Evolutionary conservation across 2,329 filamentous ascomycete species (phyloP).

Genomic region (Colletotrichum falcatum): DNA sequence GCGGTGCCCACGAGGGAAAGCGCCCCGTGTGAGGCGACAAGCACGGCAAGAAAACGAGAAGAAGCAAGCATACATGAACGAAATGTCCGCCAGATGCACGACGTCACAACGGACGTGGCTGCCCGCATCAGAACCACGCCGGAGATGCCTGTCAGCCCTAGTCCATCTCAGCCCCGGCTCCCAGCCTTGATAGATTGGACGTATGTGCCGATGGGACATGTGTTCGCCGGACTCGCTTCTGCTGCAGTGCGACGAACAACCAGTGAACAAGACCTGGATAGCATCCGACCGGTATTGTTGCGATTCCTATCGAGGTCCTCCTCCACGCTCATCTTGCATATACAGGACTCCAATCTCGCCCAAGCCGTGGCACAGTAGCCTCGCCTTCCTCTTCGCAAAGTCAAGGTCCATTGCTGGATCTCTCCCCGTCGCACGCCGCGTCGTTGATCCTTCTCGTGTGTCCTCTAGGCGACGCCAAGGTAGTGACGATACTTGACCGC

Average conservation of each 20-base stretch:
- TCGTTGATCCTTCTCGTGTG: conserved; percentile 12
- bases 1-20: not conserved
- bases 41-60: not conserved
- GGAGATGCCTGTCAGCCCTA: not conserved
- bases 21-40: not conserved
- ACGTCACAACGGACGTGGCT: conserved; percentile 14
- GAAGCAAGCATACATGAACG: conserved; percentile 1
- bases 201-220: not conserved
- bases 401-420: not conserved
- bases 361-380: not conserved
- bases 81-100: conserved; percentile 30
- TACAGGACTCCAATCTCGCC: not conserved
- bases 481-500: conserved; percentile 10
- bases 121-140: not conserved
- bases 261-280: conserved; percentile 1
- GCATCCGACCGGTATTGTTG: not conserved
- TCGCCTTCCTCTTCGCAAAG: not conserved
- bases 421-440: conserved; percentile 2
- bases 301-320: not conserved
- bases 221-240: not conserved
- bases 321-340: conserved; percentile 2
- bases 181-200: not conserved
- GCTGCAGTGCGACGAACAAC: conserved; percentile 23
- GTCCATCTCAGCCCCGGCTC: conserved; percentile 1
- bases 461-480: conserved; percentile 3